Evolutionary conservation across 2,329 filamentous ascomycete species (phyloP), one percentile per base, ranked within the genome.

Genomic region (Alternaria sp.): DNA sequence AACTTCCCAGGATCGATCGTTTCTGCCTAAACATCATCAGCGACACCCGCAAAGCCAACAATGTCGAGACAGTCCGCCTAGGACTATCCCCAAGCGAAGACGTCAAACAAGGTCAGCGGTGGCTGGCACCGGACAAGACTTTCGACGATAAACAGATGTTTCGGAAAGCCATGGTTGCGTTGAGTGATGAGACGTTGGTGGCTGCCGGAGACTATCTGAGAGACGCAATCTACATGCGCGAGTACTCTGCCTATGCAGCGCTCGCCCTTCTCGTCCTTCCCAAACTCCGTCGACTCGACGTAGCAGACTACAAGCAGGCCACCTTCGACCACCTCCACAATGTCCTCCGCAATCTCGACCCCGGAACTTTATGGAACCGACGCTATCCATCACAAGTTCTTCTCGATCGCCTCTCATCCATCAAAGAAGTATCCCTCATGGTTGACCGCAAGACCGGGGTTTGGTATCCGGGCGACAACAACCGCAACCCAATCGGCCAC

Each of bases 221-320:
- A 51, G 63, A 72, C 40, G 68, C 66, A 10, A 62, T 74, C 13
- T 30, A 28, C 25, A 62, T 67, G 56, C 65, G 71, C 51, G 73
- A 74, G 26, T 75, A 74, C 50, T 71, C 71, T 9, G 69, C 71
- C 28, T 74, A 73, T 49, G 73, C 72, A 28, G 64, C 68, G 1
- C 50, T 75, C 1, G 63, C 75, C 2, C 46, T 75, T 7, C 28
- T 76, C 32, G 49, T 66, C 3, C 63, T 74, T 12, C 74, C 73
- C 9, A 56, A 53, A 4, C 51, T 76, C 11, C 63, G 62, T 17
- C 58, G 54, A 17, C 59, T 76, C 5, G 61, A 68, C 6, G 62
- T 74, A 26, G 54, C 67, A 47, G 69, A 75, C 28, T 66, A 66
- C 45, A 61, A 63, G 10, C 61, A 63, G 43, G 61, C 69, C 21